Evolutionary conservation across 345 rosid genomes (phyloP), one percentile per base, ranked within the genome.

Genomic region (Capsella bursapastoris): DNA sequence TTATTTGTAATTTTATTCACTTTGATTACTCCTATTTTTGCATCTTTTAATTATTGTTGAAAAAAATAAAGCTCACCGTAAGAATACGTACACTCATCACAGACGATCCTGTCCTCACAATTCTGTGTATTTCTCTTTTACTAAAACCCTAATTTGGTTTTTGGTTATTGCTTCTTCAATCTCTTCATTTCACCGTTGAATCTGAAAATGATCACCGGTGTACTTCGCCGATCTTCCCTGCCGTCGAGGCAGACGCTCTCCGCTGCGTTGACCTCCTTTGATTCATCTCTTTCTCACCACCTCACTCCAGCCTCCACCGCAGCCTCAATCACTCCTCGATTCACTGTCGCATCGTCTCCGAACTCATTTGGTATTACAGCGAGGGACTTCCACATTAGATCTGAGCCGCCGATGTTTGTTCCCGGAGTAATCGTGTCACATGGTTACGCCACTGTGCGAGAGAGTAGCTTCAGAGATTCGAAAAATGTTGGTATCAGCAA

Each of bases 401-500:
- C 96, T 37, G 82, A 81, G 55, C 87, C 86, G 27, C 74, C 86
- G 7, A 28, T 53, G 66, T 45, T 61, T 16, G 47, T 73, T 25
- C 84, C 77, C 37, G 81, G 83, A n/a, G 80, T 71, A 78, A 80
- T 75, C 11, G 85, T 92, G 2, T 84, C 78, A 0, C 86, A 77
- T 7, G 83, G 84, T 52, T 86, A 77, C 58, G 66, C 74, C 18
- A 60, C 74, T 27, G 53, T 8, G 11, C 0, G 28, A 12, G 53
- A 34, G 40, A 45, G 57, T 37, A 45, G 25, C 29, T 4, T 51
- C 47, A 8, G 53, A 2, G 71, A 66, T 27, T 1, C 57, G 16
- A 25, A 25, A 52, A 25, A 3, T 10, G 7, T 2, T 22, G 56
- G 2, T 49, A 34, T 34, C 2, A 13, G n/a, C 50, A 45, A 14